phyloP scores from a whole-genome alignment of 2,329 filamentous ascomycete genomes.

The Alternaria ventricosa region DNA sequence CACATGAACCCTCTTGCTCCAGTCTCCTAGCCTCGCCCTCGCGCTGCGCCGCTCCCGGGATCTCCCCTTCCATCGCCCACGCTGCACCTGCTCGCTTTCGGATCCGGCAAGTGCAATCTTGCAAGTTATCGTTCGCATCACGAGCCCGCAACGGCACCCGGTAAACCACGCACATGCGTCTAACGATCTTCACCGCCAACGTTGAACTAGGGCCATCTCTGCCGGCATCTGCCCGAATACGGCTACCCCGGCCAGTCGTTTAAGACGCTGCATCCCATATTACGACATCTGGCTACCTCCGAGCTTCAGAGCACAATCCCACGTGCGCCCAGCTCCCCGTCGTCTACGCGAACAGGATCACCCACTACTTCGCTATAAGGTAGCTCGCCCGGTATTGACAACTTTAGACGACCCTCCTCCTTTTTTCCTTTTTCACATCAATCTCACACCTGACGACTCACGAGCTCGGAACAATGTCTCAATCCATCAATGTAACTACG shows the following conservation, averaged over 20 bases:
- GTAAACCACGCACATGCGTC: slow-evolving; percentile 13
- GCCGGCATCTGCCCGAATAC: slow-evolving; percentile 10
- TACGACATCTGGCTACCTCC: slow-evolving; percentile 9
- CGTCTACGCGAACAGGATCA: slow-evolving; percentile 12
- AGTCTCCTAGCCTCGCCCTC: not conserved
- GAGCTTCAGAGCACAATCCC: slow-evolving; percentile 10
- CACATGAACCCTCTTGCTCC: not conserved
- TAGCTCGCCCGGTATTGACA: slow-evolving; percentile 9
- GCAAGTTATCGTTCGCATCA: slow-evolving; percentile 15
- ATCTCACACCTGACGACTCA: not conserved
- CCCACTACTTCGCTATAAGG: slow-evolving; percentile 11
- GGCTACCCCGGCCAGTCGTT: slow-evolving; percentile 13
- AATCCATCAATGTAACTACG: slow-evolving; percentile 35
- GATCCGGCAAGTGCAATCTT: slow-evolving; percentile 22
- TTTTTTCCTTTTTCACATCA: not conserved
- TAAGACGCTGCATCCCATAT: slow-evolving; percentile 4
- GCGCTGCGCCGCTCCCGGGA: not conserved
- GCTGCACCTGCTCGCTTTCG: not conserved
- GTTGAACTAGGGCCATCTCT: slow-evolving; percentile 4
- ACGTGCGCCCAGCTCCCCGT: slow-evolving; percentile 7
- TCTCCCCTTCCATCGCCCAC: not conserved
- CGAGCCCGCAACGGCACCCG: slow-evolving; percentile 2
- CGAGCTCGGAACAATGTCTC: slow-evolving; percentile 3
- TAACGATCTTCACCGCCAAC: slow-evolving; percentile 18
- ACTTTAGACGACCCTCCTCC: slow-evolving; percentile 1